Percentiles rank a stretch among this genome's conserved stretches.
Conservation (phyloP, 1,139 yeast genomes). For the Yamadazyma conglobata region DNA sequence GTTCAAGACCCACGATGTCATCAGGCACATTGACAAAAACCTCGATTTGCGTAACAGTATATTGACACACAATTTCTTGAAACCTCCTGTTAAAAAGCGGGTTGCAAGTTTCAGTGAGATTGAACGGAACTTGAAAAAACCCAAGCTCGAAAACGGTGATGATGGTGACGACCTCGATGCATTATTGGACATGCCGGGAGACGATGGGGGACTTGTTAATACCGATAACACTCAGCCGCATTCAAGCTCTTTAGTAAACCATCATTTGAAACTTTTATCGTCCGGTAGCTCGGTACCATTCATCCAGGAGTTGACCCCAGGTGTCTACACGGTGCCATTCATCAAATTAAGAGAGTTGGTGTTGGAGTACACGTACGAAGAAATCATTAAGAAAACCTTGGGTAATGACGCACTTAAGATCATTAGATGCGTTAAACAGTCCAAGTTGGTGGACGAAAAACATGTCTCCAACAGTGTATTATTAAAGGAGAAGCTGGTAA, state of each 20-base stretch:
- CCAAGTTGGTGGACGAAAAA: slow-evolving; percentile 79
- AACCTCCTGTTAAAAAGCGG: slow-evolving; percentile 29
- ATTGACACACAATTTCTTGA: slow-evolving; percentile 31
- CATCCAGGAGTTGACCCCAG: slow-evolving; percentile 40
- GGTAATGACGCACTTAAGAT: slow-evolving; percentile 60
- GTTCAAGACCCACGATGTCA: slow-evolving; percentile 54
- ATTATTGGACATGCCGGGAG: slow-evolving; percentile 5
- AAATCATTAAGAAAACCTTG: slow-evolving; percentile 53
- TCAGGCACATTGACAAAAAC: slow-evolving; percentile 40
- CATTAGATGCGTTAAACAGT: slow-evolving; percentile 62
- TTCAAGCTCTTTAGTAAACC: slow-evolving; percentile 28
- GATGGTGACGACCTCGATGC: slow-evolving; percentile 15
- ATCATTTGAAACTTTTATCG: slow-evolving; percentile 54
- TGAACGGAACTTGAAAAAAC: slow-evolving; percentile 30
- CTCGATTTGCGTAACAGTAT: slow-evolving; percentile 52
- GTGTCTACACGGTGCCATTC: slow-evolving; percentile 40
- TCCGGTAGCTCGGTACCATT: slow-evolving; percentile 43
- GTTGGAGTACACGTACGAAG: slow-evolving; percentile 58
- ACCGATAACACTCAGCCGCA: slow-evolving; percentile 17
- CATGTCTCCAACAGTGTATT: slow-evolving; percentile 72
- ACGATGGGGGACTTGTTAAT: slow-evolving; percentile 1
- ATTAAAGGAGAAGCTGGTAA: slow-evolving; percentile 71
- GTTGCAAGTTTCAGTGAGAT: slow-evolving; percentile 19
- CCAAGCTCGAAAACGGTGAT: slow-evolving; percentile 34
- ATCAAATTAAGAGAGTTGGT: slow-evolving; percentile 41